phyloP scores from a whole-genome alignment of 345 rosid species.

The Acer yangbiense region DNA sequence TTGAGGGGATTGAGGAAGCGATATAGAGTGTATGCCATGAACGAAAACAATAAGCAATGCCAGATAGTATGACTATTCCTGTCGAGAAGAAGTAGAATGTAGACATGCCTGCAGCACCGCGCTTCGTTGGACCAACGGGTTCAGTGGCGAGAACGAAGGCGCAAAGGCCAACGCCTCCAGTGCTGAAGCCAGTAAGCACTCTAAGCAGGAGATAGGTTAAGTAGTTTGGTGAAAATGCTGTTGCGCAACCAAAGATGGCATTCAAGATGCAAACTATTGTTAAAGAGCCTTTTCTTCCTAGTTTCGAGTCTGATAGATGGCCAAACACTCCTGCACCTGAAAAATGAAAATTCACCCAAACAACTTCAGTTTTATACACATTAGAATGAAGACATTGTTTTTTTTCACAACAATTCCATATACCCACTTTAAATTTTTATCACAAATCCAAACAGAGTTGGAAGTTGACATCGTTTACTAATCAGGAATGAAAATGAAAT shows the following conservation, averaged over 20 bases:
- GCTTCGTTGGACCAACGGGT: slow-evolving; percentile 80
- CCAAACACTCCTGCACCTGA: slow-evolving; percentile 90
- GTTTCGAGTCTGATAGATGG: slow-evolving; percentile 82
- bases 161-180: slow-evolving; percentile 86
- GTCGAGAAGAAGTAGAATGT: slow-evolving; percentile 91
- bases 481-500: no score
- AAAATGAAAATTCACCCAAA: slow-evolving; percentile 26
- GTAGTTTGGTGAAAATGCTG: slow-evolving; percentile 75
- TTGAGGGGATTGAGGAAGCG: slow-evolving; percentile 72
- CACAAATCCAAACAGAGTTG: no score
- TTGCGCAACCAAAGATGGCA: slow-evolving; percentile 70
- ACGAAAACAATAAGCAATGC: slow-evolving; percentile 63
- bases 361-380: not conserved
- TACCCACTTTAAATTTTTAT: no score
- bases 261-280: slow-evolving; percentile 72
- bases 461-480: not conserved
- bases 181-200: slow-evolving; percentile 83
- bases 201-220: slow-evolving; percentile 65
- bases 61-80: slow-evolving; percentile 71
- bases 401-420: no score
- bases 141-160: slow-evolving; percentile 89
- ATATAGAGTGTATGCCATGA: slow-evolving; percentile 82
- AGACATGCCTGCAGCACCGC: slow-evolving; percentile 93
- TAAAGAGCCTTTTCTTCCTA: slow-evolving; percentile 94
- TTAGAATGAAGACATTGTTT: no score